Conservation (phyloP, 352 stramenopile genomes). For the Halophytophthora polymorphica region DNA sequence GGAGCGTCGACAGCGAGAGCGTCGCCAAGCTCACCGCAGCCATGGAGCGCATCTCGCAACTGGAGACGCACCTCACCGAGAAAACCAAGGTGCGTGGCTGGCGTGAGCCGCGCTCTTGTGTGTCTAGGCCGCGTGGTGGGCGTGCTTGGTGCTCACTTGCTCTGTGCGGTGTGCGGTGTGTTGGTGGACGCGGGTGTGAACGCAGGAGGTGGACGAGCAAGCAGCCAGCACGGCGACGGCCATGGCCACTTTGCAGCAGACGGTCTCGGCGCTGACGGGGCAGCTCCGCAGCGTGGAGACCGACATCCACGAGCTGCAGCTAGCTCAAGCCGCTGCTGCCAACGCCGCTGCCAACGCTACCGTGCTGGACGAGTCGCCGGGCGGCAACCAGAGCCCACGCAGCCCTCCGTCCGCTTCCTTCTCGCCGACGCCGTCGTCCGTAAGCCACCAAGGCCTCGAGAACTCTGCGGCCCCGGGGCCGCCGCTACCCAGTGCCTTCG, state of each 20-base stretch:
- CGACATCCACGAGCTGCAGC: conserved; percentile 40
- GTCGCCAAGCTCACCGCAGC: conserved; percentile 21
- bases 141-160: not conserved
- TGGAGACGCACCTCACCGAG: conserved; percentile 42
- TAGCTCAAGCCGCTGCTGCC: conserved; percentile 19
- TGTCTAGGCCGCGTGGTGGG: not conserved
- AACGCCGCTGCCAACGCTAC: conserved; percentile 4
- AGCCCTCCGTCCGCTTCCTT: conserved; percentile 29
- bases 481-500: conserved; percentile 39
- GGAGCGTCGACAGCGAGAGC: conserved; percentile 6
- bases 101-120: not conserved
- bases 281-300: conserved; percentile 44
- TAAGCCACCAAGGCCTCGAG: conserved; percentile 23
- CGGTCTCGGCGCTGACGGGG: conserved; percentile 35
- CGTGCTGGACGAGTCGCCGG: conserved; percentile 18
- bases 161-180: not conserved
- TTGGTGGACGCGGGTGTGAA: not conserved
- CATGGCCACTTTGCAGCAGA: conserved; percentile 40
- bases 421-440: conserved; percentile 32
- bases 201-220: conserved; percentile 41
- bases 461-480: conserved; percentile 19
- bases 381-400: conserved; percentile 26
- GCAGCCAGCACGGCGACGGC: conserved; percentile 29
- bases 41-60: conserved; percentile 33
- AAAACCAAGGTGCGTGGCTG: conserved; percentile 37